Evolutionary conservation across 257 asterid genomes (phyloP), one percentile per base, ranked within the genome.

Genomic region (Jasminum sambac): DNA sequence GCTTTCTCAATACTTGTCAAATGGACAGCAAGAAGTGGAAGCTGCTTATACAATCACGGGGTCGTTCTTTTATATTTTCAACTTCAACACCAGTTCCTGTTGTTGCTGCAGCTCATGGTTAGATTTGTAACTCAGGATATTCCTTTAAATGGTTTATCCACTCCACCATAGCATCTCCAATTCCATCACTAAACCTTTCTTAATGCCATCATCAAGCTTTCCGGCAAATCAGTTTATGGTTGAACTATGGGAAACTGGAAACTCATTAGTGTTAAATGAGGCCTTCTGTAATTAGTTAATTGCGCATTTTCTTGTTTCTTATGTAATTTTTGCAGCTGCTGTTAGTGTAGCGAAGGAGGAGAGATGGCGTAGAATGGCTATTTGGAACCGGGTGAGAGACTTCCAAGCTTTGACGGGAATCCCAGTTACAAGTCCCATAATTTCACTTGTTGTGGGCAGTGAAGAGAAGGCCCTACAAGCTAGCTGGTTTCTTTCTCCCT

Each of bases 11-110:
- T 72, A 9, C 58, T 11, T 67, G 61, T 77, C 72, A 72, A 73
- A 74, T 79, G 69, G 64, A 66, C 96, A 95, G 99, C 91, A 87
- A 89, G 85, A 82, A 73, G 75, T 95, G 99, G 99, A 95, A 95
- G 87, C 84, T 88, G 78, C 88, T 95, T 30, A 88, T 95, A 76
- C 99, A 95, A 79, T 95, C 99, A 37, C 84, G 96, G 43, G 99
- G 98, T 13, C 93, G 99, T 44, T 89, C 99, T 74, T 95, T 95
- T 82, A 95, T 95, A 85, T 95, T 95, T 81, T 95, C 99, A 66
- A 91, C 99, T 70, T 86, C 98, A 61, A 79, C 90, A 26, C 97
- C 99, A 1, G 95, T 95, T 73, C 99, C 99, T 24, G 69, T 95
- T 75, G 89, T 72, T 81, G 99, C 99, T 70, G 99, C 99, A 63